Evolutionary conservation across 768 basidiomycete species (phyloP).

Genomic region (Goffeauzyma gilvescens): DNA sequence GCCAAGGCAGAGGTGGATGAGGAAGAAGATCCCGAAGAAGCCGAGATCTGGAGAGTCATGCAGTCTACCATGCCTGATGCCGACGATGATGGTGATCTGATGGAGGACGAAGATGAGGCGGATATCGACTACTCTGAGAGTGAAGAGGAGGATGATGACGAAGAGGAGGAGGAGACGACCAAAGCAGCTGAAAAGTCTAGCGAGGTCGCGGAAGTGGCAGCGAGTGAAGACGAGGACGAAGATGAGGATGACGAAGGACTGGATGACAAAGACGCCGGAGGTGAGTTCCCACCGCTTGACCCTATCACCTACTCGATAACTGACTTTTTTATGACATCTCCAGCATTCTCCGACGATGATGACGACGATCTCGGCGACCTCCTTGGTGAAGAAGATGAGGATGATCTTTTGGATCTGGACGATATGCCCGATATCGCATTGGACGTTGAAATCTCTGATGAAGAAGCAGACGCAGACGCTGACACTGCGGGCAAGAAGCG

Average conservation of each 20-base stretch:
- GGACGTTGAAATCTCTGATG: constrained; percentile 15
- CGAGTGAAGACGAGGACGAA: constrained; percentile 33
- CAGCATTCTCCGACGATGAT: constrained; percentile 40
- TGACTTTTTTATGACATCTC: neutral
- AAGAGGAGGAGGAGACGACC: constrained; percentile 17
- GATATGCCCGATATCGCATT: constrained; percentile 28
- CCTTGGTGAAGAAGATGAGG: constrained; percentile 26
- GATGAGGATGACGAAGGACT: constrained; percentile 42
- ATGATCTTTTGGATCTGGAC: constrained; percentile 23
- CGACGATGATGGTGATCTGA: constrained; percentile 32
- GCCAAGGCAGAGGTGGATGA: constrained; percentile 16
- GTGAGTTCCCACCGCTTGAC: neutral
- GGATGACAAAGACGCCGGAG: constrained; percentile 24
- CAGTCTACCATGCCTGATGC: constrained; percentile 59
- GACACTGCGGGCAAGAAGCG: constrained; percentile 35
- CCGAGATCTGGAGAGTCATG: constrained; percentile 89
- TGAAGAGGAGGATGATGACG: constrained; percentile 15
- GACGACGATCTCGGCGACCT: constrained; percentile 34
- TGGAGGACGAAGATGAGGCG: constrained; percentile 14
- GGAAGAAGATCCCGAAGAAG: constrained; percentile 37
- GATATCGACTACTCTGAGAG: constrained; percentile 22
- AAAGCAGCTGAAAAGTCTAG: constrained; percentile 41
- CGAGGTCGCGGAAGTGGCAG: constrained; percentile 19
- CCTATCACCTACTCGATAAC: too few species aligned
- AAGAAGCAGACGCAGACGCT: constrained; percentile 32